Base-by-base conservation (phyloP, 805 yeast species). In the Candida methanosorbosa region DNA sequence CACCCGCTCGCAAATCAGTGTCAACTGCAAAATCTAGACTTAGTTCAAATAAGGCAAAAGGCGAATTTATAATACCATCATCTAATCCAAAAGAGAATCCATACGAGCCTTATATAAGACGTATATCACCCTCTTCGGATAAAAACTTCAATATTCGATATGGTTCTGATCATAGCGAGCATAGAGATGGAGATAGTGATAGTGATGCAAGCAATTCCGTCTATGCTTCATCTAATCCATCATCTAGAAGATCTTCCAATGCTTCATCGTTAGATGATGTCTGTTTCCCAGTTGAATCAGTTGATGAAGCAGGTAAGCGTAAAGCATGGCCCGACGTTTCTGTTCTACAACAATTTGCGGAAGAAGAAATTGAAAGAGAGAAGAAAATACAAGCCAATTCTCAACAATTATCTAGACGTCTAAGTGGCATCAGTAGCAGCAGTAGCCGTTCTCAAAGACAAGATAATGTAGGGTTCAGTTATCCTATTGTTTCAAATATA, bases 251-350 rank as follows among this genome's bases (percentile, higher is more conserved):
- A 39, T 62, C 74, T 27, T 68, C 78, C 25, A 75, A 72, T 35
- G 72, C 75, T 27, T 78, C 94, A 0, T 83, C 95, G 1, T 60
- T 90, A 38, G 88, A 81, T 52, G 98, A 90, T 57, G 98, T 90
- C 18, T 90, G 96, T 50, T 76, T 86, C 55, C 95, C 95, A 0
- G 66, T 87, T 26, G 87, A 80, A 42, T 74, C 72, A 30, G 34
- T 51, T 7, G 54, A 52, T 30, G 63, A 55, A 15, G 43, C 46
- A 6, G 60, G 59, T 18, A 44, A 48, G 25, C 48, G 48, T 18
- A 64, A 60, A 41, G 48, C 56, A 30, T 90, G 97, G 97, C 98
- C 97, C 1, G 97, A 92, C 50, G 62, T 85, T 14, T 50, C 63
- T 22, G 74, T 83, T 0, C 61, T 90, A 43, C 80, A 78, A 43